Conservation (phyloP, 2,329 filamentous ascomycete species). For the Sarocladiaceae sp. region DNA sequence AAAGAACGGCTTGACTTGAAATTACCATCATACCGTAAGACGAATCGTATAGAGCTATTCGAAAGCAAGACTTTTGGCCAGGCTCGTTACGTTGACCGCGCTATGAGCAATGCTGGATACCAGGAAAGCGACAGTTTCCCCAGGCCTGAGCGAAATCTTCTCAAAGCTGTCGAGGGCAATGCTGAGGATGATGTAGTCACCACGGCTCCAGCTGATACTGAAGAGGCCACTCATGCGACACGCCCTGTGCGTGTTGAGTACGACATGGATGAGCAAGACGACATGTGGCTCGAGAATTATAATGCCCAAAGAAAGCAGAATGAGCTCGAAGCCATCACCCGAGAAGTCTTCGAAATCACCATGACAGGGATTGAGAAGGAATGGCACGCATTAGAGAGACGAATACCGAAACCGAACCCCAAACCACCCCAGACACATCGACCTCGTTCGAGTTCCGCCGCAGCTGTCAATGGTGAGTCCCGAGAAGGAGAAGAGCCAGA, state of each 20-base stretch:
- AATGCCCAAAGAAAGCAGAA: constrained; percentile 73
- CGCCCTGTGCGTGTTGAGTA: constrained; percentile 85
- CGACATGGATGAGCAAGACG: constrained; percentile 99
- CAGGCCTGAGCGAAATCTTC: constrained; percentile 68
- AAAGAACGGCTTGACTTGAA: constrained; percentile 78
- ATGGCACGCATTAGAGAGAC: constrained; percentile 93
- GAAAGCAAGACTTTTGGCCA: constrained; percentile 84
- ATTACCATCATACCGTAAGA: constrained; percentile 68
- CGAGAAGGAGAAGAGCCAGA: constrained; percentile 85
- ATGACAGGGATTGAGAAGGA: constrained; percentile 99
- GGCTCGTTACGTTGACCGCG: constrained; percentile 89
- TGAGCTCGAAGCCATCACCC: constrained; percentile 77
- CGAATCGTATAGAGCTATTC: constrained; percentile 74
- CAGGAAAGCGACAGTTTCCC: constrained; percentile 91
- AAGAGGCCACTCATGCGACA: constrained; percentile 28
- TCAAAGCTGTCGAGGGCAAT: constrained; percentile 57
- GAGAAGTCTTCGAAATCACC: constrained; percentile 93
- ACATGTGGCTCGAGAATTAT: constrained; percentile 86
- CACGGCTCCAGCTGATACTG: constrained; percentile 17
- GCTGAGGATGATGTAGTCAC: constrained; percentile 51
- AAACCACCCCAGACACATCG: constrained; percentile 94
- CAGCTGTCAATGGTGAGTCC: constrained; percentile 91
- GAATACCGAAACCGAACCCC: constrained; percentile 94
- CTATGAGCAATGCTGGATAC: constrained; percentile 94
- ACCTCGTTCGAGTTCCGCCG: constrained; percentile 87